Evolutionary conservation across 768 basidiomycete genomes (phyloP), one percentile per base, ranked within the genome.

Genomic region (Kwoniella europaea): DNA sequence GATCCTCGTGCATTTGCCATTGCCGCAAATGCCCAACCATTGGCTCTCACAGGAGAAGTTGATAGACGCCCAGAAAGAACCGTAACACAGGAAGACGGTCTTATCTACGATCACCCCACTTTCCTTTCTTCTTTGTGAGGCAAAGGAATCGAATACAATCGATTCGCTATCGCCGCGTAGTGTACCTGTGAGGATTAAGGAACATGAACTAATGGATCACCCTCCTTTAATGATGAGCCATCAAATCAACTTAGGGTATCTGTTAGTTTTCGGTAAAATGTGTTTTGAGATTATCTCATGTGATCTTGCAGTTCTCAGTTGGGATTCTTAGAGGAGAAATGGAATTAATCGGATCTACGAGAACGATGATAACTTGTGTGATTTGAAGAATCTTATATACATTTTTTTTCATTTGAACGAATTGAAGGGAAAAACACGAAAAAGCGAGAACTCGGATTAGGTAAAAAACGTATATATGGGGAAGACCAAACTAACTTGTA

Each of bases 151-250:
- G 13, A 50, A 50, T 27, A 27, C 4, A 27, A 27, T 3, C 2
- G 27, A 27, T 50, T 35, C 35, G 46, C 46, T 15, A 15, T 50
- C 16, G 46, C 46, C 46, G 46, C 46, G 46, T 13, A 50, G 46
- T 50, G 13, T 13, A 50, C 12, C 46, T 35, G 35, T 35, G 2
- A 15, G 46, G 18, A 50, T 50, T 18, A 50, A 50, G 46, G 46
- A 50, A 50, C 46, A 50, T 12, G 16, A 22, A n/a, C 62, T 52
- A 63, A 20, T 24, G 10, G 10, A 4, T 4, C 10, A 63, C 44
- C 44, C 46, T 63, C 46, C 46, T 63, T 63, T 63, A 43, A 0
- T 35, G 35, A 35, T 35, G 35, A 35, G 41, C 4, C 62, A 63
- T 50, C 46, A 50, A 50, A 18, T 13, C 46, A 18, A 50, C 12